phyloP scores from a whole-genome alignment of 2,329 filamentous ascomycete genomes.

The Claviceps citrina region DNA sequence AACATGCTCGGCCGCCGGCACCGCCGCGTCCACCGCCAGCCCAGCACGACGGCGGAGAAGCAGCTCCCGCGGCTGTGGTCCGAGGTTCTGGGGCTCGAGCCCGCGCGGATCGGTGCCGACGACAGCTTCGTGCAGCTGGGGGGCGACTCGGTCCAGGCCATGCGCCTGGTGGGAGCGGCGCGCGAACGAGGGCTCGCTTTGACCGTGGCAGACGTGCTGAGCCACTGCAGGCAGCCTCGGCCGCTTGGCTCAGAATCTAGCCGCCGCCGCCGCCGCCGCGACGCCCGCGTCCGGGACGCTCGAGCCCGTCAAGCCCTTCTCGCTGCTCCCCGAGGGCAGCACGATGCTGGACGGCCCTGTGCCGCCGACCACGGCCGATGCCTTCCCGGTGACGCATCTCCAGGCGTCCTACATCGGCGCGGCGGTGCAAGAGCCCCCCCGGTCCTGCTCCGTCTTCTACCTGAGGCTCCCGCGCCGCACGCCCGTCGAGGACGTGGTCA shows the following conservation, averaged over 20 bases:
- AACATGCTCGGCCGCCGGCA: no score
- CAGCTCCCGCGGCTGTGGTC: not conserved
- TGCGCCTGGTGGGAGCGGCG: not conserved
- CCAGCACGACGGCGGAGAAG: not conserved
- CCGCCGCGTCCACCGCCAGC: not conserved
- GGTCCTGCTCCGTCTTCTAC: not conserved
- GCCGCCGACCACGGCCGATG: not conserved
- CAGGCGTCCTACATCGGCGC: not conserved
- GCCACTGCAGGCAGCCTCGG: no score
- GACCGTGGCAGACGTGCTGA: no score
- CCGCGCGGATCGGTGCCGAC: not conserved
- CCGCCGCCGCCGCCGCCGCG: no score
- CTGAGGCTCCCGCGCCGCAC: not conserved
- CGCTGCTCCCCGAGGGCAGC: not conserved
- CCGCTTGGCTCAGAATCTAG: no score
- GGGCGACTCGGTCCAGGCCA: constrained; percentile 3
- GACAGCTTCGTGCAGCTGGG: constrained; percentile 1
- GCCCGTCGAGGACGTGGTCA: not conserved
- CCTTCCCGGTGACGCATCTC: not conserved
- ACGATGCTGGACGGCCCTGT: not conserved
- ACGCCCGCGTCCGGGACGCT: not conserved
- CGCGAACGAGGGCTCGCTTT: not conserved
- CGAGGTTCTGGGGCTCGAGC: not conserved
- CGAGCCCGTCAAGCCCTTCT: not conserved
- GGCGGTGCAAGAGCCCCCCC: not conserved